Evolutionary conservation across 768 basidiomycete species (phyloP).

Genomic region (Hortiboletus flavorubellus): DNA sequence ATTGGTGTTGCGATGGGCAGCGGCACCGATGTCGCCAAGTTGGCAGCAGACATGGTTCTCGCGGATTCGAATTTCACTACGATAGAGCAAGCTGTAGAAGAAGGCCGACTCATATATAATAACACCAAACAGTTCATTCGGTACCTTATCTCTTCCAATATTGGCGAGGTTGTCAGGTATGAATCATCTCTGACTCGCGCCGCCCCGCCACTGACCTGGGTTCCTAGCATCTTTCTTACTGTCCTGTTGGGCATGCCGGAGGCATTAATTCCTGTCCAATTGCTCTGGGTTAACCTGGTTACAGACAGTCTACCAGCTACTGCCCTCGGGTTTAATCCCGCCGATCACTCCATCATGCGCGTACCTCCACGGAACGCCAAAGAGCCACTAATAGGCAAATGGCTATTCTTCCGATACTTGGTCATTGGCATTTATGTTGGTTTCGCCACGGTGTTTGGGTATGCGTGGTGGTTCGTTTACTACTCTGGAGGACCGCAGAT

Average conservation of each 20-base stretch:
- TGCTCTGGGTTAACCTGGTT: constrained; percentile 98
- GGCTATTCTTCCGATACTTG: constrained; percentile 96
- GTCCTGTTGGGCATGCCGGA: constrained; percentile 99
- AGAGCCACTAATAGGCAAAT: constrained; percentile 87
- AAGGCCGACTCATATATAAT: constrained; percentile 96
- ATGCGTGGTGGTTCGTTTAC: constrained; percentile 99
- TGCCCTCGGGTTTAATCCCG: constrained; percentile 95
- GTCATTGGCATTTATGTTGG: constrained; percentile 94
- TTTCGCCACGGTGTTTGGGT: constrained; percentile 92
- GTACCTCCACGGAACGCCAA: constrained; percentile 86
- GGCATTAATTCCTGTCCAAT: constrained; percentile 94
- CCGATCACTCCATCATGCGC: constrained; percentile 96
- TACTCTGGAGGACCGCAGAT: constrained; percentile 92
- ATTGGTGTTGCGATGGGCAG: constrained; percentile 99
- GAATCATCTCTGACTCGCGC: background rate
- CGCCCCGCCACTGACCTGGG: background rate
- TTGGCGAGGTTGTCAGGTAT: constrained; percentile 89
- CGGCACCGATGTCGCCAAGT: constrained; percentile 96
- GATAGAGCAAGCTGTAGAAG: constrained; percentile 95
- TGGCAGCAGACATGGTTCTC: constrained; percentile 97
- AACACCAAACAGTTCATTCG: constrained; percentile 99
- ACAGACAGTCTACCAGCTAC: constrained; percentile 97
- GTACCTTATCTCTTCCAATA: constrained; percentile 97
- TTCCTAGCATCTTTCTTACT: constrained; percentile 85
- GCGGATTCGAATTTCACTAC: constrained; percentile 97